phyloP scores from a whole-genome alignment of 805 yeast genomes.

The Kregervanrija fluxuum region DNA sequence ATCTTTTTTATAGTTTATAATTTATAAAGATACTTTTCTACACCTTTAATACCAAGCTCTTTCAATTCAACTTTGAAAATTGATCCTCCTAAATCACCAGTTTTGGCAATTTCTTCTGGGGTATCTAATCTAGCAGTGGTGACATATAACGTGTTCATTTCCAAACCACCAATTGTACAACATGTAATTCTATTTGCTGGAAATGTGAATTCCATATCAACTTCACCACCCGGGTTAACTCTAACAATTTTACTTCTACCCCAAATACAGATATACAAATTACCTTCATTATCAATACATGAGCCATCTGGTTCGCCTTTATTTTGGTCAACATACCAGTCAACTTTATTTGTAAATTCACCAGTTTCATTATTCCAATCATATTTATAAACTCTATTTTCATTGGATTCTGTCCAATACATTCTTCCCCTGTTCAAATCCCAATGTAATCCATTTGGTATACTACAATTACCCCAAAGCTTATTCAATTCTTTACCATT shows the following conservation, averaged over 20 bases:
- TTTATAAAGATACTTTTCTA: constrained; percentile 16
- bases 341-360: constrained; percentile 27
- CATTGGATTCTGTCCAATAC: constrained; percentile 49
- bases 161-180: constrained; percentile 58
- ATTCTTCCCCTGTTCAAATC: constrained; percentile 27
- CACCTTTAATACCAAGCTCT: constrained; percentile 27
- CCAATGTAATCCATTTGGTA: constrained; percentile 74
- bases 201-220: constrained; percentile 43
- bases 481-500: constrained; percentile 25
- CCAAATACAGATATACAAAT: constrained; percentile 64
- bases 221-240: constrained; percentile 40
- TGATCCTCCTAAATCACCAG: constrained; percentile 51
- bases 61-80: constrained; percentile 39
- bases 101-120: constrained; percentile 14
- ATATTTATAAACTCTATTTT: constrained; percentile 39
- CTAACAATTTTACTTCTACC: constrained; percentile 50
- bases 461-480: constrained; percentile 35
- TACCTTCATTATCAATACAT: constrained; percentile 45
- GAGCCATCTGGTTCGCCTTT: constrained; percentile 79
- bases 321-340: constrained; percentile 13
- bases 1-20: too few species aligned
- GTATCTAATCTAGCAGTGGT: constrained; percentile 52
- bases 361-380: constrained; percentile 34
- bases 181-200: constrained; percentile 62
- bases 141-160: constrained; percentile 52